Base-by-base conservation (phyloP, 2,329 filamentous ascomycete species). In the Cladosporium sp. region DNA sequence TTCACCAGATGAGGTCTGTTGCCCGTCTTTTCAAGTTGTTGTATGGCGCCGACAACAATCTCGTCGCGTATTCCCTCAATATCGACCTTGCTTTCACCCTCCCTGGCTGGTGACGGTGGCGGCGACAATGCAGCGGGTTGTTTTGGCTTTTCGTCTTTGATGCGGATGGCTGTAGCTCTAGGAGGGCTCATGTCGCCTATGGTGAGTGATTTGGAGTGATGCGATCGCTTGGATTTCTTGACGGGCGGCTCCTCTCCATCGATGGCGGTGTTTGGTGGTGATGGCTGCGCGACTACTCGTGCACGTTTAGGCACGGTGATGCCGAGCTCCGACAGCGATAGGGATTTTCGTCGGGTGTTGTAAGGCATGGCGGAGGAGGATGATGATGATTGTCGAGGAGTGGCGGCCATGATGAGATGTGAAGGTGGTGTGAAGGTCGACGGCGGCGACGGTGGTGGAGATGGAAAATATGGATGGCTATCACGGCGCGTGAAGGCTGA, bases 1-100 rank as follows among this genome's bases (percentile, higher is more conserved):
- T 95, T 96, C 56, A 97, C 89, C 25, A 97, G 77, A 70, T 96
- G 92, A 50, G 93, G 93, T 49, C 91, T 80, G 70, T 98, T 98
- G 54, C 84, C 86, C 1, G 91, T 94, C 67, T 86, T 86, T 68
- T 95, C 85, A 50, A 98, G 76, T 71, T 95, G 90, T 59, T 88
- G 73, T 62, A 97, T 88, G 42, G 94, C 89, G 13, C 83, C 89
- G 65, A 94, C 85, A 45, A 98, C 92, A 60, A 98, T 95, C 63
- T 95, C 90, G 68, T 98, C 93, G 65, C 91, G 89, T 70, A 97
- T 91, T 33, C 83, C 82, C 57, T 90, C 84, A 45, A 89, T 79
- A 67, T 94, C 86, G 63, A 93, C 80, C 64, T 84, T 85, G 66
- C 55, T 57, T 57, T 66, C 56, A 63, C 67, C 68, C 30, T 70